phyloP scores from a whole-genome alignment of 768 basidiomycete species.

The Suillus americanus region DNA sequence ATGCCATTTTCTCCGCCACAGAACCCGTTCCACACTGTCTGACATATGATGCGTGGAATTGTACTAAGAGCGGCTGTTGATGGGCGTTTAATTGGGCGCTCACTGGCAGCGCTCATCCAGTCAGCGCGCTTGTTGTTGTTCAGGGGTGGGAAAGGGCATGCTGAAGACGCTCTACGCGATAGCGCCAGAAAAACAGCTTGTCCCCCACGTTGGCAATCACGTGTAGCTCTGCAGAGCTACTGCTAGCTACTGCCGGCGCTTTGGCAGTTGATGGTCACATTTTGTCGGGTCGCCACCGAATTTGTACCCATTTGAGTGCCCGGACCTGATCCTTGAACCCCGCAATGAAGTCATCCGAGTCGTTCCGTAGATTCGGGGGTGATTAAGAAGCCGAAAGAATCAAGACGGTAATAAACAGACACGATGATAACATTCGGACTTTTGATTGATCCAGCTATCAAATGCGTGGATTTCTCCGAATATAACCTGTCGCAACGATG shows the following conservation, averaged over 20 bases:
- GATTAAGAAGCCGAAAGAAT: conserved; percentile 60
- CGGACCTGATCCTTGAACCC: conserved; percentile 57
- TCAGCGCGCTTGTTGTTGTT: conserved; percentile 38
- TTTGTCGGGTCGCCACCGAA: conserved; percentile 40
- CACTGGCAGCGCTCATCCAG: neutral
- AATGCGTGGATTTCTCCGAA: conserved; percentile 63
- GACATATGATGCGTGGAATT: conserved; percentile 46
- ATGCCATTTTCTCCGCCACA: conserved; percentile 38
- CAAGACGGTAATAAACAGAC: conserved; percentile 65
- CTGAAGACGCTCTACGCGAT: conserved; percentile 66
- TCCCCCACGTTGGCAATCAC: conserved; percentile 38
- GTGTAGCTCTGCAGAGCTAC: conserved; percentile 54
- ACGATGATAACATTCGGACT: conserved; percentile 62
- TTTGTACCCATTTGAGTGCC: conserved; percentile 39
- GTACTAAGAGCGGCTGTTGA: conserved; percentile 49
- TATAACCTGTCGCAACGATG: conserved; percentile 40
- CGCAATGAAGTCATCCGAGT: conserved; percentile 53
- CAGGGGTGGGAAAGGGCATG: conserved; percentile 47
- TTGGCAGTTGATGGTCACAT: conserved; percentile 57
- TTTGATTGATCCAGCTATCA: conserved; percentile 61
- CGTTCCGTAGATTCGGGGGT: too few relatives aligned
- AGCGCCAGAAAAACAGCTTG: conserved; percentile 49
- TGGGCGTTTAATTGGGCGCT: neutral
- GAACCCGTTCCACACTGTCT: conserved; percentile 46
- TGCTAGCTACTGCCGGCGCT: conserved; percentile 60